Conservation (phyloP, 345 rosid genomes). For the Isatis tinctoria region DNA sequence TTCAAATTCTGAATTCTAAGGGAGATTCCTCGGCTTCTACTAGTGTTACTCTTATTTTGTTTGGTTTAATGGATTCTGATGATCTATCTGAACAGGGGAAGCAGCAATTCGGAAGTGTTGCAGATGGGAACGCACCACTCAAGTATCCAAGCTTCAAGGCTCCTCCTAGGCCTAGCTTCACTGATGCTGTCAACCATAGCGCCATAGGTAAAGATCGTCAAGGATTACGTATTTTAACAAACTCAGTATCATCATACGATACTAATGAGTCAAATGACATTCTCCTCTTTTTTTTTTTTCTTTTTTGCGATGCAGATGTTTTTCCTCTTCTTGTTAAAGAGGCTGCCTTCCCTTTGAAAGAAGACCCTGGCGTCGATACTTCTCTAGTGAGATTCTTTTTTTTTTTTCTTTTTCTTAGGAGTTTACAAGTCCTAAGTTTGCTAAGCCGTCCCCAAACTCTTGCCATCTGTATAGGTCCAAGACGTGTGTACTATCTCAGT, state of each 20-base stretch:
- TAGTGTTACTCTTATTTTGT: slow-evolving; percentile 32
- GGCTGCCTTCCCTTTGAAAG: slow-evolving; percentile 38
- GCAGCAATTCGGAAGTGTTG: slow-evolving; percentile 15
- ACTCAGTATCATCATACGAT: background rate
- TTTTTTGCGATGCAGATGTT: slow-evolving; percentile 45
- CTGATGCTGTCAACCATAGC: background rate
- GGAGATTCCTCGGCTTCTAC: slow-evolving; percentile 14
- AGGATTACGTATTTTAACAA: background rate
- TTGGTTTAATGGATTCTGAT: slow-evolving; percentile 17
- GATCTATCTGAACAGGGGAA: slow-evolving; percentile 14
- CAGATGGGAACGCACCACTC: slow-evolving; percentile 2
- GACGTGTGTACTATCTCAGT: slow-evolving; percentile 61
- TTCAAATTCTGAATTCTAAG: background rate
- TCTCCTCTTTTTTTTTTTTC: too few species aligned
- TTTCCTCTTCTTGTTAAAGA: slow-evolving; percentile 55
- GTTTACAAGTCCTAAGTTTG: background rate
- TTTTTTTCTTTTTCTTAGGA: background rate
- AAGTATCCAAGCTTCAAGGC: slow-evolving; percentile 26
- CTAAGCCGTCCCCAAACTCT: background rate
- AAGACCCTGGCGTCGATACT: slow-evolving; percentile 40
- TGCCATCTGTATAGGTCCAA: slow-evolving; percentile 44
- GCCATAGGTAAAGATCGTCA: background rate
- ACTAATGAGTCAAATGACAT: background rate
- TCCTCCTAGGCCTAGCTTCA: slow-evolving; percentile 8
- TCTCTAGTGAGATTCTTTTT: slow-evolving; percentile 49